Evolutionary conservation across 2,329 filamentous ascomycete species (phyloP).

Genomic region (Nemania sp.): DNA sequence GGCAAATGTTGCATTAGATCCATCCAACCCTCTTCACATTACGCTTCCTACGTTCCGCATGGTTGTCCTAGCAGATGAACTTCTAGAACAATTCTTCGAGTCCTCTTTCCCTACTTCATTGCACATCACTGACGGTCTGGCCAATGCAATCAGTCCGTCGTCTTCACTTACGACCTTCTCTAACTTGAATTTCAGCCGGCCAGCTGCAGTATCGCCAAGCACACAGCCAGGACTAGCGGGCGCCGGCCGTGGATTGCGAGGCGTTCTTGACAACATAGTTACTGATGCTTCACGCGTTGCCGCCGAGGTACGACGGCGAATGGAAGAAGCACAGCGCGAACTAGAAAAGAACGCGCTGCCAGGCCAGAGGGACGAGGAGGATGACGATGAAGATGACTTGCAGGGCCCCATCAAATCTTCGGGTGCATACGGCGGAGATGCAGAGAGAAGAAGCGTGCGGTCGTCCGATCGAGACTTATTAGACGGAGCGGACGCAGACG

Average conservation of each 20-base stretch:
- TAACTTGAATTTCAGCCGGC: constrained; percentile 60
- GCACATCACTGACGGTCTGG: constrained; percentile 73
- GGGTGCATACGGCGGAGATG: constrained; percentile 54
- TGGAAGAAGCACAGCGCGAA: constrained; percentile 94
- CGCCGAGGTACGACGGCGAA: constrained; percentile 84
- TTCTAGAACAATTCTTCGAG: constrained; percentile 96
- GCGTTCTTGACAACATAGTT: constrained; percentile 95
- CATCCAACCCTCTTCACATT: constrained; percentile 90
- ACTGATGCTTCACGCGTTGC: constrained; percentile 97
- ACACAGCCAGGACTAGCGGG: constrained; percentile 47
- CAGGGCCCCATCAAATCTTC: constrained; percentile 38
- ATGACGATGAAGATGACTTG: constrained; percentile 68
- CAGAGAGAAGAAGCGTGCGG: constrained; percentile 65
- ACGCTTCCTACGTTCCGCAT: constrained; percentile 97
- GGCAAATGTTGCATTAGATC: constrained; percentile 89
- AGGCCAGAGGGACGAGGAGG: constrained; percentile 66
- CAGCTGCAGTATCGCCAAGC: constrained; percentile 45
- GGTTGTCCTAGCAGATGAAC: constrained; percentile 94
- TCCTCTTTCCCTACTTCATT: constrained; percentile 92
- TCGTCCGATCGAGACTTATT: constrained; percentile 71
- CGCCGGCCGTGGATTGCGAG: constrained; percentile 75
- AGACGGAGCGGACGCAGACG: constrained; percentile 73
- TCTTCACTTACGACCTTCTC: constrained; percentile 83
- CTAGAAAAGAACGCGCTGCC: constrained; percentile 80
- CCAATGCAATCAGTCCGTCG: constrained; percentile 46